Percentiles rank a stretch among this genome's conserved stretches.
These are phyloP conservation scores for Blastobotrys terrestris DNA, from an alignment of 805 yeast genomes.

Conservation along the genomic window DNA sequence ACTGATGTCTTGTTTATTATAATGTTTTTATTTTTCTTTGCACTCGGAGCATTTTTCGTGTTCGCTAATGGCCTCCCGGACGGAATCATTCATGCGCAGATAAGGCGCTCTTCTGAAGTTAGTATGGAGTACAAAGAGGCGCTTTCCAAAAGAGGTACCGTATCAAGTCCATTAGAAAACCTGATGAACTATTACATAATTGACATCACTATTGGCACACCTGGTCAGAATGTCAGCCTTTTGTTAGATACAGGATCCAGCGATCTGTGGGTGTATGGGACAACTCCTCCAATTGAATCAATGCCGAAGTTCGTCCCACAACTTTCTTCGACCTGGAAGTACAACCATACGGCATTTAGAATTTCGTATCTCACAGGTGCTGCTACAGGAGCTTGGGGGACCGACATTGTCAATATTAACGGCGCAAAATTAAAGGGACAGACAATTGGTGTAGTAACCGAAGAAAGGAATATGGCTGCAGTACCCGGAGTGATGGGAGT, in stretches of 20 bases:
- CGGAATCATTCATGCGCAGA: not conserved
- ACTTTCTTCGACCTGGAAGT: slow-evolving; percentile 22
- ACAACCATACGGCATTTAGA: slow-evolving; percentile 14
- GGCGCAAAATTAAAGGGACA: slow-evolving; percentile 31
- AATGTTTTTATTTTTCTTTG: not conserved
- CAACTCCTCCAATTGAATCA: slow-evolving; percentile 37
- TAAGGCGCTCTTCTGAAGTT: not conserved
- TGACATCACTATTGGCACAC: slow-evolving; percentile 43
- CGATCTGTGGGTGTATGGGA: slow-evolving; percentile 50
- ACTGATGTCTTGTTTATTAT: no score
- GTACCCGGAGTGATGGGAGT: slow-evolving; percentile 30
- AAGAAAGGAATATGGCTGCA: slow-evolving; percentile 57
- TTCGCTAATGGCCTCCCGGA: no score
- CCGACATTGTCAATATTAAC: slow-evolving; percentile 8
- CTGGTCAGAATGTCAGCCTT: slow-evolving; percentile 45
- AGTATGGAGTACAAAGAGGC: not conserved
- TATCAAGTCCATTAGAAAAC: not conserved
- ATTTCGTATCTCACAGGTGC: slow-evolving; percentile 36
- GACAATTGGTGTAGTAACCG: slow-evolving; percentile 70
- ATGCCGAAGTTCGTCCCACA: slow-evolving; percentile 24
- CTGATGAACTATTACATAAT: slow-evolving; percentile 9
- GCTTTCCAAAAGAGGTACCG: not conserved
- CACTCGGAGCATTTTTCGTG: not conserved
- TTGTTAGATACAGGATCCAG: slow-evolving; percentile 64
- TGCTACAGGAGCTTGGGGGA: slow-evolving; percentile 38